Evolutionary conservation across 1,139 yeast species (phyloP).

Genomic region (Lodderomyces orthopsilosis): DNA sequence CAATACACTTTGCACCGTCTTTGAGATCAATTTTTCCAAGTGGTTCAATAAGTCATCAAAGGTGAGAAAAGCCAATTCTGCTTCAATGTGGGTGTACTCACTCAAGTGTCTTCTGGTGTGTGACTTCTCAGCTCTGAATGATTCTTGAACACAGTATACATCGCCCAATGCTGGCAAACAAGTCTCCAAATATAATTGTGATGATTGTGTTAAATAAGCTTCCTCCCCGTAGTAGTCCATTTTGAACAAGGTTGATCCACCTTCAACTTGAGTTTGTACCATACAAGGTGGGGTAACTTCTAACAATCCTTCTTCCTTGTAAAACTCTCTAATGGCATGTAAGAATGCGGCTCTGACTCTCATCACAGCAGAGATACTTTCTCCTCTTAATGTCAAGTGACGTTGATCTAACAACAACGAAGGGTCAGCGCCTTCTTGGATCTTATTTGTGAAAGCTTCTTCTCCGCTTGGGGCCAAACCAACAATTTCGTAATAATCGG

Average conservation of each 20-base stretch:
- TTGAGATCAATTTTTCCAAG: conserved; percentile 74
- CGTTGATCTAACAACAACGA: conserved; percentile 90
- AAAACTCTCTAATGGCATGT: conserved; percentile 72
- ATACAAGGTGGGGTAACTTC: conserved; percentile 99
- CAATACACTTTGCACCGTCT: conserved; percentile 68
- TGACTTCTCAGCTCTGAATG: conserved; percentile 98
- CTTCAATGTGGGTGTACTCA: conserved; percentile 96
- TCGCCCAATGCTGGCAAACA: conserved; percentile 96
- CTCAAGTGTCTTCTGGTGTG: conserved; percentile 98
- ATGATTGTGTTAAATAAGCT: conserved; percentile 94
- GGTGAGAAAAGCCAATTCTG: conserved; percentile 81
- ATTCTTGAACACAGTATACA: conserved; percentile 95
- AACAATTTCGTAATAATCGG: conserved; percentile 82
- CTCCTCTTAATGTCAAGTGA: conserved; percentile 94
- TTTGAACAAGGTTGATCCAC: conserved; percentile 94
- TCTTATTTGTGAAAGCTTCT: conserved; percentile 90
- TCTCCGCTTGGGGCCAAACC: conserved; percentile 97
- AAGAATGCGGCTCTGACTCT: conserved; percentile 86
- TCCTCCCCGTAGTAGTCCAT: conserved; percentile 96
- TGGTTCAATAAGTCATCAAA: conserved; percentile 86
- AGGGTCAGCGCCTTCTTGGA: conserved; percentile 93
- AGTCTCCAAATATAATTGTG: conserved; percentile 95
- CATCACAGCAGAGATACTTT: conserved; percentile 90
- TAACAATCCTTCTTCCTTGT: conserved; percentile 66
- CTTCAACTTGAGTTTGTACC: conserved; percentile 99